Conservation (phyloP, 2,329 filamentous ascomycete genomes). For the Volutella citrinella region DNA sequence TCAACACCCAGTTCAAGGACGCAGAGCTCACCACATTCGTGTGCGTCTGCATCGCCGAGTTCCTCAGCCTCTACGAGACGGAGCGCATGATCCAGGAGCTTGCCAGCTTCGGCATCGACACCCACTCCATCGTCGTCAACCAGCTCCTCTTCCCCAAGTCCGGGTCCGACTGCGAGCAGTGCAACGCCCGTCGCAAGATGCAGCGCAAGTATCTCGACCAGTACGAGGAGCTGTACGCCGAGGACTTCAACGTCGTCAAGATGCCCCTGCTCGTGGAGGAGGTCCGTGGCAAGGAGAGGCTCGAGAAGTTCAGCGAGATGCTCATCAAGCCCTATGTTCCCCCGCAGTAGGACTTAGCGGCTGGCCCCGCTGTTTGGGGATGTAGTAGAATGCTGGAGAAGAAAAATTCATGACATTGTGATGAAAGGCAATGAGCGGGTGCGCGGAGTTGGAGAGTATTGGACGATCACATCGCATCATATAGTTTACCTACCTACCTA, state of each 20-base stretch:
- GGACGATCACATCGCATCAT: too few species aligned
- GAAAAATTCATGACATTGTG: constrained; percentile 6
- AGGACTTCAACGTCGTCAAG: constrained; percentile 94
- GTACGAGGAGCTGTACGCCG: constrained; percentile 97
- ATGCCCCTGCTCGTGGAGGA: constrained; percentile 97
- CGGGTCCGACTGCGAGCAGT: constrained; percentile 87
- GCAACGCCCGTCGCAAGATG: constrained; percentile 93
- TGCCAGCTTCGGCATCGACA: constrained; percentile 89
- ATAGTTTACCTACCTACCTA: too few species aligned
- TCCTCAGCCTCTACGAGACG: constrained; percentile 94
- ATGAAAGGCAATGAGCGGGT: too few species aligned
- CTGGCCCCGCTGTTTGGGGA: too few species aligned
- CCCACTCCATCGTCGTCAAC: constrained; percentile 96
- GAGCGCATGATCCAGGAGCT: constrained; percentile 99
- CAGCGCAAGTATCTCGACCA: constrained; percentile 99
- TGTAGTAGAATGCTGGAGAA: too few species aligned
- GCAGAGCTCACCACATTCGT: constrained; percentile 94
- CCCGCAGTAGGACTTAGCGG: constrained; percentile 53
- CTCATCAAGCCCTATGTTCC: constrained; percentile 73
- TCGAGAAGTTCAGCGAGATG: constrained; percentile 89
- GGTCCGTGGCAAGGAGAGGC: constrained; percentile 88
- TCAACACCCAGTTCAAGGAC: constrained; percentile 98
- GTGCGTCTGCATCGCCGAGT: constrained; percentile 97
- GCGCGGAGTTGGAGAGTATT: too few species aligned
- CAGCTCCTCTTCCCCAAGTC: constrained; percentile 91